Percentiles rank a stretch among this genome's conserved stretches.
Conservation (phyloP, 371 early-diverging fungal genomes). For the Massospora cicadina region DNA sequence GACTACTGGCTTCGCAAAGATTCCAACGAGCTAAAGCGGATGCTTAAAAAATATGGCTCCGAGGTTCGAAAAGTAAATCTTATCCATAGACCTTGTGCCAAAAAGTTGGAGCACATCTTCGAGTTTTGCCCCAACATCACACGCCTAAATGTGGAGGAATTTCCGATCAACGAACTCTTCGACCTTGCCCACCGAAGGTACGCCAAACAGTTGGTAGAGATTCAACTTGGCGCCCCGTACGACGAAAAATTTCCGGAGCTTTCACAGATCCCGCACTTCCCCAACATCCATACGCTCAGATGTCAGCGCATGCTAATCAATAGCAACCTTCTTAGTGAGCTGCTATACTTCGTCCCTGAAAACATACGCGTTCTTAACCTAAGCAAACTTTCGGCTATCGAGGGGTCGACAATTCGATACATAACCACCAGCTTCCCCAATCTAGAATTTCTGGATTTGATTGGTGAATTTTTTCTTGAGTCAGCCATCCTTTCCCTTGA, state of each 20-base stretch:
- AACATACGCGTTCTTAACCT: not conserved
- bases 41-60: not conserved
- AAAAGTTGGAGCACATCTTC: not conserved
- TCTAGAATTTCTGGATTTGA: not conserved
- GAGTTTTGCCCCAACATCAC: not conserved
- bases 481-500: not conserved
- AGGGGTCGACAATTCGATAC: not conserved
- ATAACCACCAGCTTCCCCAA: not conserved
- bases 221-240: not conserved
- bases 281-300: not conserved
- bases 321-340: not conserved
- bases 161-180: not conserved
- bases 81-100: not conserved
- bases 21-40: not conserved
- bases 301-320: not conserved
- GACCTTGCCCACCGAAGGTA: not conserved
- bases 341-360: not conserved
- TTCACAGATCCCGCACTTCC: not conserved
- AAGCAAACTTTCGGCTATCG: not conserved
- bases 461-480: slow-evolving; percentile 2
- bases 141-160: not conserved
- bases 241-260: not conserved
- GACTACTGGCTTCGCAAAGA: slow-evolving; percentile 2
- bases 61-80: not conserved
- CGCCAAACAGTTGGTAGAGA: not conserved